These are phyloP conservation scores for Fusarium fujikuroi DNA, from an alignment of 2,329 filamentous ascomycete species.

Conservation along the genomic window DNA sequence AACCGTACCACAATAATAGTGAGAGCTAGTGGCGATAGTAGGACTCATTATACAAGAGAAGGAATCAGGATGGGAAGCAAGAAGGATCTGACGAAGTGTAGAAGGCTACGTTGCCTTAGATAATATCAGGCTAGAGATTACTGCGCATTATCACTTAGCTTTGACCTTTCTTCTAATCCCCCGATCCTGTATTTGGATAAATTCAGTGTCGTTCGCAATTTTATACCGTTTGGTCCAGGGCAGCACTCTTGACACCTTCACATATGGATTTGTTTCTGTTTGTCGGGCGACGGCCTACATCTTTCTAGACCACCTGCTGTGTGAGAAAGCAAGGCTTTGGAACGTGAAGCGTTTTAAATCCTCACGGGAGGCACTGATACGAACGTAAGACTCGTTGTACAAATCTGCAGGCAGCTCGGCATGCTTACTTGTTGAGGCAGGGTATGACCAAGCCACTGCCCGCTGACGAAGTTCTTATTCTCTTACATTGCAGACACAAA, in stretches of 20 bases:
- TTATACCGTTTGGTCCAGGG: rapidly evolving
- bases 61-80: neutral
- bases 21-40: rapidly evolving
- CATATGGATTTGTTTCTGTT: neutral
- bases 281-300: neutral
- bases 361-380: too few relatives aligned
- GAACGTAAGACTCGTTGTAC: neutral
- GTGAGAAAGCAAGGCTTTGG: too few relatives aligned
- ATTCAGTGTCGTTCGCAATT: rapidly evolving
- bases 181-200: rapidly evolving
- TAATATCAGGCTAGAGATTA: rapidly evolving
- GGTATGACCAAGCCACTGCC: neutral
- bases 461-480: neutral
- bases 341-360: too few relatives aligned
- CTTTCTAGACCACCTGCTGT: too few relatives aligned
- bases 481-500: neutral
- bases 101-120: rapidly evolving
- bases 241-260: neutral
- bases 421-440: neutral
- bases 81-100: rapidly evolving
- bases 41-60: neutral
- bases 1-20: neutral
- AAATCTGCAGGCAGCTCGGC: neutral
- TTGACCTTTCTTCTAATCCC: neutral
- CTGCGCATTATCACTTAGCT: rapidly evolving